Conservation (phyloP, 331 rosid species). For the Dryas integrifolia region DNA sequence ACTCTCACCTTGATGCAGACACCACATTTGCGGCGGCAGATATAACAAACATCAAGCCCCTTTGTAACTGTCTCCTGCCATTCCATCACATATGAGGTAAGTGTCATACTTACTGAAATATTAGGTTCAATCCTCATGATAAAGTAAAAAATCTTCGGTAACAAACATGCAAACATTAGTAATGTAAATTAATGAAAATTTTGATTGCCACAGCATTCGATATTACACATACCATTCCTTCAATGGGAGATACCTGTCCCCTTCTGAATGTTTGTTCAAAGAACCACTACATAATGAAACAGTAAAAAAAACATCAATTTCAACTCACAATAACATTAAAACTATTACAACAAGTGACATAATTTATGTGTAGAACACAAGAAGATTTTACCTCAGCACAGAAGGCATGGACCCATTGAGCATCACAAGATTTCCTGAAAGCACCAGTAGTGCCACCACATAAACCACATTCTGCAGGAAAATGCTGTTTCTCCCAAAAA, state of each 20-base stretch:
- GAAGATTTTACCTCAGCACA: slow-evolving; percentile 78
- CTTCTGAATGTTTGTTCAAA: slow-evolving; percentile 77
- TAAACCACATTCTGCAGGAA: slow-evolving; percentile 78
- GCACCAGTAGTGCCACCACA: slow-evolving; percentile 95
- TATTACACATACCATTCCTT: slow-evolving; percentile 73
- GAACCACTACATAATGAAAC: slow-evolving; percentile 61
- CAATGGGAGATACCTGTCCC: slow-evolving; percentile 76
- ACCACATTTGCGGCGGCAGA: slow-evolving; percentile 73
- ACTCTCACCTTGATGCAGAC: slow-evolving; percentile 75
- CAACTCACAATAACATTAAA: neutral
- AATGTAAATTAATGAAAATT: slow-evolving; percentile 9
- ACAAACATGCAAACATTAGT: neutral
- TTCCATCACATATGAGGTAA: slow-evolving; percentile 23
- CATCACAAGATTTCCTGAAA: slow-evolving; percentile 83
- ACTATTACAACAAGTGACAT: slow-evolving; percentile 8
- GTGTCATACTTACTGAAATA: slow-evolving; percentile 2
- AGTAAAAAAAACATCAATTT: neutral
- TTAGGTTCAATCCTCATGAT: slow-evolving; percentile 9
- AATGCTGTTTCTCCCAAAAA: slow-evolving; percentile 79
- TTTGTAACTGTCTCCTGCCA: slow-evolving; percentile 59
- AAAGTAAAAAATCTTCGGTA: neutral
- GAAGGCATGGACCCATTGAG: slow-evolving; percentile 97
- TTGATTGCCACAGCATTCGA: neutral
- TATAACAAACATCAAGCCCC: slow-evolving; percentile 62
- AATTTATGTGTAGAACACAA: slow-evolving; percentile 2